A percentile compares a stretch with the other conserved stretches of the same genome.
Conservation (phyloP, 805 yeast genomes). For the Pichia nanzhaoensis region DNA sequence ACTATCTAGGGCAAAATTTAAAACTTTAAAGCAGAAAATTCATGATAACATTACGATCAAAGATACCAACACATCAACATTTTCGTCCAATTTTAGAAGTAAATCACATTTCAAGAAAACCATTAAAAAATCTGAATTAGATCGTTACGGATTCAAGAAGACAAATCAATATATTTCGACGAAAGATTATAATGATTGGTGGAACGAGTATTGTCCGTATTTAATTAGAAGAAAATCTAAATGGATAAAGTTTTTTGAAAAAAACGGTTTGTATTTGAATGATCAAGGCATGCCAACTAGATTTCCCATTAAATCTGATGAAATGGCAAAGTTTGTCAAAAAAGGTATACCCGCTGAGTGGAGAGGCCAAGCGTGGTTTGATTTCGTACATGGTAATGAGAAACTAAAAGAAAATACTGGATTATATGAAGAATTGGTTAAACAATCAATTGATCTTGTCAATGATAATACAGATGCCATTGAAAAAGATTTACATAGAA, state of each 20-base stretch:
- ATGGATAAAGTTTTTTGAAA: constrained; percentile 65
- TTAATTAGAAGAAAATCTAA: constrained; percentile 59
- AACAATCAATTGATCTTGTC: constrained; percentile 44
- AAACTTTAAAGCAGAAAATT: constrained; percentile 2
- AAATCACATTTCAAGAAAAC: constrained; percentile 9
- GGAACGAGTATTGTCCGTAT: constrained; percentile 58
- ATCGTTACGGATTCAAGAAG: constrained; percentile 85
- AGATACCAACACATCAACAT: background rate
- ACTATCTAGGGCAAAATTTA: background rate
- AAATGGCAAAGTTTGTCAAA: constrained; percentile 71
- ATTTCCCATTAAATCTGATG: constrained; percentile 75
- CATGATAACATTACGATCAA: background rate
- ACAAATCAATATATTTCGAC: constrained; percentile 45
- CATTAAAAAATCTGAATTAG: constrained; percentile 36
- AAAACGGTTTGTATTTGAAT: constrained; percentile 51
- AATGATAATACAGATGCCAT: constrained; percentile 79
- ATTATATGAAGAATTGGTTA: constrained; percentile 62
- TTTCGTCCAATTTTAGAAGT: constrained; percentile 3
- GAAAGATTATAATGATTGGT: constrained; percentile 68
- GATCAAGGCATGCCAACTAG: constrained; percentile 47
- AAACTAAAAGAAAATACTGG: constrained; percentile 63
- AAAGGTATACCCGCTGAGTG: constrained; percentile 96
- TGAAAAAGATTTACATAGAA: constrained; percentile 87
- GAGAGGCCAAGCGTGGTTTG: constrained; percentile 97
- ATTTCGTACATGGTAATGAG: constrained; percentile 73